phyloP scores from a whole-genome alignment of 176 grass and related monocot species.

The Aegilops longissima region DNA sequence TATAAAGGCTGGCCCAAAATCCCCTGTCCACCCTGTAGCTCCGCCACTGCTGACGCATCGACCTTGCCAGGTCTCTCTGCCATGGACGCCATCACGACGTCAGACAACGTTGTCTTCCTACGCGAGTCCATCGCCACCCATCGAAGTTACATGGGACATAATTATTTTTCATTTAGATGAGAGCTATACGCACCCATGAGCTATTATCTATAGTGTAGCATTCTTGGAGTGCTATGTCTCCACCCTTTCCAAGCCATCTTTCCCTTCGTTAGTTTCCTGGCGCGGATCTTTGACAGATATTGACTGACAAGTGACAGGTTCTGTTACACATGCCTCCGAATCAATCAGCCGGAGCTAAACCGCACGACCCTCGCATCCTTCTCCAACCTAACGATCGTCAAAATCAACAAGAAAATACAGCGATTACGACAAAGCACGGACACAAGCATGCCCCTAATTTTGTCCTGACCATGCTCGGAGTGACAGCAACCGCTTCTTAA shows the following conservation, averaged over 20 bases:
- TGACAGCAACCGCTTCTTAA: slow-evolving; percentile 7
- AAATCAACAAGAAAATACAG: slow-evolving; percentile 26
- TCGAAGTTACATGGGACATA: no score
- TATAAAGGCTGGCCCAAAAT: no score
- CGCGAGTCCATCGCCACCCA: no score
- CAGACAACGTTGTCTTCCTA: no score
- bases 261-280: background rate
- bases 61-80: no score
- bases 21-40: no score
- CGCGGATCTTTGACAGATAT: slow-evolving; percentile 31
- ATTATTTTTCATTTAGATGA: no score
- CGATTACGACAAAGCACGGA: slow-evolving; percentile 31
- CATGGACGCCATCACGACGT: no score
- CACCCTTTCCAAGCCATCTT: background rate
- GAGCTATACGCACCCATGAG: no score
- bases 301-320: slow-evolving; percentile 12
- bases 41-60: no score
- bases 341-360: background rate
- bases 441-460: slow-evolving; percentile 11
- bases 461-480: background rate
- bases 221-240: no score
- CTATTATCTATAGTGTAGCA: no score
- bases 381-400: slow-evolving; percentile 1
- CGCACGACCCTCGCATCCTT: background rate
- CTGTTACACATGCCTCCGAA: slow-evolving; percentile 23